Evolutionary conservation across 2,329 filamentous ascomycete species (phyloP), one percentile per base, ranked within the genome.

Genomic region (Penicillium sp.): DNA sequence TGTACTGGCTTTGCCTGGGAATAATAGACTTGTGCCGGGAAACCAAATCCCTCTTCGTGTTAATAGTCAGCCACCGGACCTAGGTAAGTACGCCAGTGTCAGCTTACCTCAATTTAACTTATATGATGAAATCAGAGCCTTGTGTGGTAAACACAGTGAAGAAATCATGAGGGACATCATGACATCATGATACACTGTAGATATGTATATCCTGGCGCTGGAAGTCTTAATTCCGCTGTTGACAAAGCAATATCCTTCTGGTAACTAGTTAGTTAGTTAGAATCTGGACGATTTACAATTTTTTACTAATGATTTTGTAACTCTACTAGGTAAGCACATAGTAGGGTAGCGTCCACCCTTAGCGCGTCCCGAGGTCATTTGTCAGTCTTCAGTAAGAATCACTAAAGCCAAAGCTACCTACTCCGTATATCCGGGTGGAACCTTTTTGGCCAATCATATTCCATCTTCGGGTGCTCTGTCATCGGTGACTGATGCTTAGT

Each of bases 371-470:
- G 12, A 13, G 12, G 10, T 31, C 10, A 13, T 74, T 74, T 73
- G 71, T 72, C 70, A 73, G 64, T 61, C 35, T 64, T 73, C 67
- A 52, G 69, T 74, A 66, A 74, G 70, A 71, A 62, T 67, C 48
- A 61, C 65, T 63, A 69, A 69, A 19, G 21, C n/a, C 23, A 48
- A 55, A 58, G 17, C 58, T 55, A n/a, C n/a, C n/a, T n/a, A n/a
- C n/a, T n/a, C n/a, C n/a, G n/a, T n/a, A 58, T 43, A 58, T 21
- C 56, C 56, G 55, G 12, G 64, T 67, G 65, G 65, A 50, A 0
- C 47, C 41, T 0, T 0, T 2, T n/a, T 8, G 10, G 7, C 65
- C 64, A 67, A 64, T 63, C n/a, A 66, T n/a, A 23, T 44, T 3
- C 7, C 7, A 5, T 12, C 1, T 1, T 6, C 36, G 0, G n/a